Conservation (phyloP, 176 grass and related monocot genomes). For the Echinochloa phyllopogon region DNA sequence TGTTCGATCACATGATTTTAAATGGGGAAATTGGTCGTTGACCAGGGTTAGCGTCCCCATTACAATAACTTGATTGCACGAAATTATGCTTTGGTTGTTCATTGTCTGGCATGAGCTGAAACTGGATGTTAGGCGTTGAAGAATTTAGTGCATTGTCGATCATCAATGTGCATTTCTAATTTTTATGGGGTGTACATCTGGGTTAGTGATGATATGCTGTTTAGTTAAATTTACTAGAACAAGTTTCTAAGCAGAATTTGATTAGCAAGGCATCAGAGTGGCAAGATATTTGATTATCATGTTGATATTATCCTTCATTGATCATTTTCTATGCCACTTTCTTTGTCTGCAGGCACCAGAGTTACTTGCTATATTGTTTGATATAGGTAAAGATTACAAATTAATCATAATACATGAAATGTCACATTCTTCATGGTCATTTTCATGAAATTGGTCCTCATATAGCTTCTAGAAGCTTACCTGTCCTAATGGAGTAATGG, state of each 20-base stretch:
- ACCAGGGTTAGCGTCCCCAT: neutral
- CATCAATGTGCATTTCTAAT: neutral
- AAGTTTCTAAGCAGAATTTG: neutral
- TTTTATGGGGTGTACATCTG: neutral
- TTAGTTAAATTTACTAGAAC: slow-evolving; percentile 9
- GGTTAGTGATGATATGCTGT: neutral
- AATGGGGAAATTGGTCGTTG: neutral
- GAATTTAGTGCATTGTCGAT: slow-evolving; percentile 7
- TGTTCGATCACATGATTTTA: slow-evolving; percentile 17
- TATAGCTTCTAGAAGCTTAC: slow-evolving; percentile 6
- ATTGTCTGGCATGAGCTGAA: neutral
- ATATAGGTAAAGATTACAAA: slow-evolving; percentile 67
- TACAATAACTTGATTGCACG: neutral
- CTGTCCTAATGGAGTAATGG: neutral
- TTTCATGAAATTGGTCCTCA: neutral
- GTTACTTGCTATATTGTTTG: slow-evolving; percentile 75
- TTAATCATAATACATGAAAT: neutral
- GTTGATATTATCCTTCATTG: slow-evolving; percentile 9
- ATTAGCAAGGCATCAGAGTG: slow-evolving; percentile 8
- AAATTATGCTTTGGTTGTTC: neutral
- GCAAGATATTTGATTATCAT: neutral
- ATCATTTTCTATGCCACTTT: slow-evolving; percentile 35
- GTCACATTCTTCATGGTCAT: neutral
- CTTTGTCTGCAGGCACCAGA: slow-evolving; percentile 77
- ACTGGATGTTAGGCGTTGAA: neutral